Percentiles rank a stretch among this genome's conserved stretches.
Conservation (phyloP, 2,329 filamentous ascomycete genomes). For the Lizonia empirigonia region DNA sequence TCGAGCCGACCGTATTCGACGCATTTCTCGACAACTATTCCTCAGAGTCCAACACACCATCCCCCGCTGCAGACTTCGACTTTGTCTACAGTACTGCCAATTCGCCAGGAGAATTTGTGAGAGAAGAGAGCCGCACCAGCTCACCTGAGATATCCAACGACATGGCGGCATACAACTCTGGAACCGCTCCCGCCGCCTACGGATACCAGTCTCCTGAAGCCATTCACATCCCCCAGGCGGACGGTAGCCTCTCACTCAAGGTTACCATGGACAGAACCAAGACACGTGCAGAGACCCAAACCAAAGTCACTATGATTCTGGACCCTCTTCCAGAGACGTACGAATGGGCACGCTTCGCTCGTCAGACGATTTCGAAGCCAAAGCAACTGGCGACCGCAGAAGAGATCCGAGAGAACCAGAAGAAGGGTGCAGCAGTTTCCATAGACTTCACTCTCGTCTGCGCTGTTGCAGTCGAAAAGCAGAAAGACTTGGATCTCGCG, state of each 20-base stretch:
- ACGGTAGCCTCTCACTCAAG: slow-evolving; percentile 28
- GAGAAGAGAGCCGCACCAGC: slow-evolving; percentile 39
- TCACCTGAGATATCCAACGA: slow-evolving; percentile 38
- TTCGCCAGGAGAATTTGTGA: slow-evolving; percentile 38
- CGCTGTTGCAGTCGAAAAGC: slow-evolving; percentile 85
- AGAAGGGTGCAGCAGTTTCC: slow-evolving; percentile 59
- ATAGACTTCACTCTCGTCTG: slow-evolving; percentile 68
- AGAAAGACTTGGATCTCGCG: slow-evolving; percentile 69
- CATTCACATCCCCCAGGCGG: slow-evolving; percentile 37
- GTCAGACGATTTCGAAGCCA: slow-evolving; percentile 91
- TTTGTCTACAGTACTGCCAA: slow-evolving; percentile 42
- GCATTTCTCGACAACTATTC: slow-evolving; percentile 30
- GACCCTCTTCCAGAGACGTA: slow-evolving; percentile 76
- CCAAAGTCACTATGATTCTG: slow-evolving; percentile 82
- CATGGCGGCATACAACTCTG: slow-evolving; percentile 17
- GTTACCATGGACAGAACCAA: slow-evolving; percentile 58
- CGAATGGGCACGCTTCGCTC: slow-evolving; percentile 82
- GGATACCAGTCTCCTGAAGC: slow-evolving; percentile 28
- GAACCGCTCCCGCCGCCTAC: slow-evolving; percentile 13
- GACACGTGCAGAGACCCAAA: slow-evolving; percentile 95
- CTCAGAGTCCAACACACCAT: slow-evolving; percentile 37
- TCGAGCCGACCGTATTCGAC: slow-evolving; percentile 20
- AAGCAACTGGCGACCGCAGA: slow-evolving; percentile 83
- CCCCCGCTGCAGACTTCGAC: slow-evolving; percentile 33
- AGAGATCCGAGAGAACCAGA: slow-evolving; percentile 71